These are phyloP conservation scores for Phytophthora aleatoria DNA, from an alignment of 352 stramenopile genomes.

Conservation along the genomic window DNA sequence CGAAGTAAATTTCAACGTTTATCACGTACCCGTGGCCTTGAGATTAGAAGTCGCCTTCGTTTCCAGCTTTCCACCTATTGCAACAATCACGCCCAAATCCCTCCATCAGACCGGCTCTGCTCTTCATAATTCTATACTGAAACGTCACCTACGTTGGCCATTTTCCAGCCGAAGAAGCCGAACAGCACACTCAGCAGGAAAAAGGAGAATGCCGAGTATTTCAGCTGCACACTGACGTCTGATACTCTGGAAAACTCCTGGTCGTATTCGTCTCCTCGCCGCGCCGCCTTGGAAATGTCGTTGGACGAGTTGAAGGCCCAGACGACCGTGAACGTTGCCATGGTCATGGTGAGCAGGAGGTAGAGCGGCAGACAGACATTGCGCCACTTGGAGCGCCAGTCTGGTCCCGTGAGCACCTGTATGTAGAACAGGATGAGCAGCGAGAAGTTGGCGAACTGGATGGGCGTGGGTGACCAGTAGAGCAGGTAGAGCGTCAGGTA, in stretches of 20 bases:
- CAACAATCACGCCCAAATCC: background rate
- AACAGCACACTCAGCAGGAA: slow-evolving; percentile 83
- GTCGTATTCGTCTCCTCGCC: slow-evolving; percentile 81
- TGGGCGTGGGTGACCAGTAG: slow-evolving; percentile 86
- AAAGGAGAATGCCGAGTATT: slow-evolving; percentile 84
- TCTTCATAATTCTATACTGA: background rate
- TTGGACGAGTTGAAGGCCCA: slow-evolving; percentile 89
- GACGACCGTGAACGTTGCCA: slow-evolving; percentile 84
- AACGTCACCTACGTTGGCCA: slow-evolving; percentile 60
- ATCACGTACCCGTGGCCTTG: slow-evolving; percentile 61
- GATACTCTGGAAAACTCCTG: slow-evolving; percentile 83
- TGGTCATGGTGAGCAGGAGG: slow-evolving; percentile 78
- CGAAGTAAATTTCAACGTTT: background rate
- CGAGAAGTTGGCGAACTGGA: slow-evolving; percentile 91
- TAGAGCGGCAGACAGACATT: slow-evolving; percentile 87
- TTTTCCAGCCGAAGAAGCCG: slow-evolving; percentile 88
- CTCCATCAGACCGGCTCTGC: background rate
- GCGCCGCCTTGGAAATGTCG: slow-evolving; percentile 70
- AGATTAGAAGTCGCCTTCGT: slow-evolving; percentile 70
- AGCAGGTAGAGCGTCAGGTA: slow-evolving; percentile 87
- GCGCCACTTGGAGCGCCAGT: slow-evolving; percentile 75
- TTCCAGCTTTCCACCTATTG: slow-evolving; percentile 77
- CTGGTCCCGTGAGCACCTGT: slow-evolving; percentile 80
- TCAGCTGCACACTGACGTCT: slow-evolving; percentile 78
- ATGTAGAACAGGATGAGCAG: slow-evolving; percentile 90